Conservation (phyloP, 2,329 filamentous ascomycete species). For the Exophiala xenobiotica region DNA sequence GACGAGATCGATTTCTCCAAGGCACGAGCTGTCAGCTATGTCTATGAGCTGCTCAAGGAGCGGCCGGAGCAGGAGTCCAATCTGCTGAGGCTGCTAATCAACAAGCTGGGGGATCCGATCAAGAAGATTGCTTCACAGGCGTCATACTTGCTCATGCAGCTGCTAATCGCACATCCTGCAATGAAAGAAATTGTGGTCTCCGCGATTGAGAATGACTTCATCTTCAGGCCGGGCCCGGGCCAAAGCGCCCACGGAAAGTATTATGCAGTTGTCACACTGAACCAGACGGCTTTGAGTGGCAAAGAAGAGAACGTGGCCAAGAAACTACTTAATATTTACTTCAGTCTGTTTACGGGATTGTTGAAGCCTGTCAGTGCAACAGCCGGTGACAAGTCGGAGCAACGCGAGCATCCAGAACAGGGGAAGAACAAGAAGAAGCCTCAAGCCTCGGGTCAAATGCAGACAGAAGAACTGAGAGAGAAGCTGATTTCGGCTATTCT, state of each 20-base stretch:
- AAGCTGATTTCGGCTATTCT: constrained; percentile 90
- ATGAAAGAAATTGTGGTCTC: constrained; percentile 91
- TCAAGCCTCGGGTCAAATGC: constrained; percentile 36
- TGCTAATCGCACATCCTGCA: constrained; percentile 81
- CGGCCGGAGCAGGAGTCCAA: constrained; percentile 98
- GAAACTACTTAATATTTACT: constrained; percentile 85
- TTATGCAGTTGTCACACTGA: constrained; percentile 93
- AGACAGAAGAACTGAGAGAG: constrained; percentile 72
- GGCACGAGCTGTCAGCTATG: constrained; percentile 81
- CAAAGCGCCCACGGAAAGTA: constrained; percentile 89
- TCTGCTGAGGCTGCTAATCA: constrained; percentile 82
- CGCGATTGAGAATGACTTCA: constrained; percentile 79
- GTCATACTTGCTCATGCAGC: constrained; percentile 88
- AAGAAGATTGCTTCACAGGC: constrained; percentile 93
- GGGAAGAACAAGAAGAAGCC: constrained; percentile 28
- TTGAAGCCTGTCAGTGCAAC: constrained; percentile 62
- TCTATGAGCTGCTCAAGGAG: constrained; percentile 87
- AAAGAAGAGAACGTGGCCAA: constrained; percentile 81
- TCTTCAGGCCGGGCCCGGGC: constrained; percentile 81
- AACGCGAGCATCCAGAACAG: constrained; percentile 13
- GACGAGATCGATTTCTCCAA: constrained; percentile 95
- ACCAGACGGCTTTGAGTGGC: constrained; percentile 87
- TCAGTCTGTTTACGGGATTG: constrained; percentile 78
- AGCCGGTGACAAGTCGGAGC: constrained; percentile 34
- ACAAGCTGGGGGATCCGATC: constrained; percentile 93